Evolutionary conservation across 805 yeast genomes (phyloP).

Genomic region (Ogataea glucozyma): DNA sequence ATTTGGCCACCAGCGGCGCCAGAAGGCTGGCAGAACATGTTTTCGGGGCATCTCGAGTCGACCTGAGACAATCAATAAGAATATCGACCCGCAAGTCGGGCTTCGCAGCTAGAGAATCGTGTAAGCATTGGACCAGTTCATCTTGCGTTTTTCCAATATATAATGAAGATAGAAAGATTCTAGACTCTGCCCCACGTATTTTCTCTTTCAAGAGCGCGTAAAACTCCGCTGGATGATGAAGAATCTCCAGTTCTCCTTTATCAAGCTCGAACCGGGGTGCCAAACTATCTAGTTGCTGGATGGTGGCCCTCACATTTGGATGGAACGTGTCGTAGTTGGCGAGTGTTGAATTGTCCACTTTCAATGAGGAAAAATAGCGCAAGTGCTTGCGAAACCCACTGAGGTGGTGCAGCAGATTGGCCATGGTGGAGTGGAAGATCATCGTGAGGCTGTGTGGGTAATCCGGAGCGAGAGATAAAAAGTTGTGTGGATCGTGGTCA

Average conservation of each 20-base stretch:
- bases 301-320: slow-evolving; percentile 31
- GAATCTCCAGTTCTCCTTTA: slow-evolving; percentile 57
- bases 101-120: slow-evolving; percentile 58
- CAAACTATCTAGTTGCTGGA: slow-evolving; percentile 55
- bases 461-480: background rate
- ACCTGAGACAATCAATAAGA: slow-evolving; percentile 83
- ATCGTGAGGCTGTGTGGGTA: no score
- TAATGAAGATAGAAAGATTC: slow-evolving; percentile 81
- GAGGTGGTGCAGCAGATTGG: slow-evolving; percentile 19
- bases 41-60: slow-evolving; percentile 88
- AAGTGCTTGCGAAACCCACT: slow-evolving; percentile 20
- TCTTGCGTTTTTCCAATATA: slow-evolving; percentile 83
- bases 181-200: slow-evolving; percentile 57
- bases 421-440: slow-evolving; percentile 18
- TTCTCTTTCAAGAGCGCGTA: slow-evolving; percentile 63
- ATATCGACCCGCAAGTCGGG: slow-evolving; percentile 67
- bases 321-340: slow-evolving; percentile 29
- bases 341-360: slow-evolving; percentile 30
- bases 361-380: slow-evolving; percentile 25
- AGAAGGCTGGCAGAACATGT: slow-evolving; percentile 76
- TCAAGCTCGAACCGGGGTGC: slow-evolving; percentile 68
- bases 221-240: slow-evolving; percentile 70
- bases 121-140: slow-evolving; percentile 68
- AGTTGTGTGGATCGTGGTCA: background rate
- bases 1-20: slow-evolving; percentile 61